Conservation (phyloP, 352 stramenopile genomes). For the Globisporangium yorkense region DNA sequence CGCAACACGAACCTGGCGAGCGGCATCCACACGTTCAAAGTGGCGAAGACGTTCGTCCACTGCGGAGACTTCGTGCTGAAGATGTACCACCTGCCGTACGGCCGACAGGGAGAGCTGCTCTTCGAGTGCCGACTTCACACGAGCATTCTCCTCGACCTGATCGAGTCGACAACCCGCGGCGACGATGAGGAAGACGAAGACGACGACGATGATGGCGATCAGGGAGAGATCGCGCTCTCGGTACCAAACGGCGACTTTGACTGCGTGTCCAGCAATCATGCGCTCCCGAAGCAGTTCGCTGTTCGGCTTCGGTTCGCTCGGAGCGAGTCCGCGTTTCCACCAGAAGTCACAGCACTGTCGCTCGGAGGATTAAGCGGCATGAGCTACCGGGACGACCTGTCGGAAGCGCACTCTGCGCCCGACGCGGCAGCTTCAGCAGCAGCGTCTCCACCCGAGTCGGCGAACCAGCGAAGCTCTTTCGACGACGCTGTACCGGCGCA, state of each 20-base stretch:
- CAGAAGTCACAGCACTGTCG: slow-evolving; percentile 21
- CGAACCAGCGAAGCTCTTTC: slow-evolving; percentile 11
- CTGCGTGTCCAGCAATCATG: slow-evolving; percentile 65
- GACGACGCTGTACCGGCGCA: slow-evolving; percentile 4
- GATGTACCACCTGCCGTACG: slow-evolving; percentile 88
- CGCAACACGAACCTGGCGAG: slow-evolving; percentile 51
- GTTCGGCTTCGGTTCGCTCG: slow-evolving; percentile 53
- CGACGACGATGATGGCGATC: slow-evolving; percentile 13
- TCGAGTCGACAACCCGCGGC: slow-evolving; percentile 11
- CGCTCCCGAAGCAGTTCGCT: slow-evolving; percentile 58
- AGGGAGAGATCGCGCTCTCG: slow-evolving; percentile 40
- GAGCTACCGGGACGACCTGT: slow-evolving; percentile 5
- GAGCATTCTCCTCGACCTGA: slow-evolving; percentile 60
- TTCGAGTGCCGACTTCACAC: slow-evolving; percentile 70
- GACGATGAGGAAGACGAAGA: slow-evolving; percentile 4
- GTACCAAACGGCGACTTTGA: slow-evolving; percentile 79
- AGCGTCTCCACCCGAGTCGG: background rate
- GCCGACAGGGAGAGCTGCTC: slow-evolving; percentile 73
- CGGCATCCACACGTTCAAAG: slow-evolving; percentile 57
- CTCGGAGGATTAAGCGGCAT: slow-evolving; percentile 18
- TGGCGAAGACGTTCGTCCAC: slow-evolving; percentile 50
- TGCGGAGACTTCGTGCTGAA: slow-evolving; percentile 73
- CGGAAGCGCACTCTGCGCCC: background rate
- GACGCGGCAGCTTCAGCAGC: slow-evolving; percentile 4
- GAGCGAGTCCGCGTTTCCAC: slow-evolving; percentile 41